Conservation (phyloP, 768 basidiomycete genomes). For the Leccinum pellstonianum region DNA sequence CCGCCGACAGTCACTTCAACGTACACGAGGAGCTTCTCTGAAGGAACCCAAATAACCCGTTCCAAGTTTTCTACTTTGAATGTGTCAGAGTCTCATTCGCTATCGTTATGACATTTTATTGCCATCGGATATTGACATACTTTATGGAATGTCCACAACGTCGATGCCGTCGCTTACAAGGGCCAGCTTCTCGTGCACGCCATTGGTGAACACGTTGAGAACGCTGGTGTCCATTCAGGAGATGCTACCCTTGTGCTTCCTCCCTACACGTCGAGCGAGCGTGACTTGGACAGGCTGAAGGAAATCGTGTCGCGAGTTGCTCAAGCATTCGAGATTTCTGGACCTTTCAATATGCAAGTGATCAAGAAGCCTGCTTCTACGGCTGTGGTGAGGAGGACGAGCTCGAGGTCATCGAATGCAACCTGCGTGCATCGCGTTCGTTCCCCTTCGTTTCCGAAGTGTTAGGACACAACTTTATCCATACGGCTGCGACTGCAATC, state of each 20-base stretch:
- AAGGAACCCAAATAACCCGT: slow-evolving; percentile 3
- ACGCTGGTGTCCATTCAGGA: slow-evolving; percentile 97
- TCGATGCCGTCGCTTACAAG: slow-evolving; percentile 94
- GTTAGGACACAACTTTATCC: slow-evolving; percentile 96
- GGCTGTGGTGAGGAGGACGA: slow-evolving; percentile 52
- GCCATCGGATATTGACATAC: background rate
- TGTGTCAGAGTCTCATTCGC: background rate
- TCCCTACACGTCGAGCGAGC: slow-evolving; percentile 74
- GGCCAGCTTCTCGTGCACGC: slow-evolving; percentile 93
- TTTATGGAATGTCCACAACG: slow-evolving; percentile 36
- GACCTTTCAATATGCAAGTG: slow-evolving; percentile 99
- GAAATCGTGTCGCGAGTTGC: slow-evolving; percentile 94
- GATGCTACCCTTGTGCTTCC: slow-evolving; percentile 98
- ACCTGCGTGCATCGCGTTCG: slow-evolving; percentile 93
- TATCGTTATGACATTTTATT: background rate
- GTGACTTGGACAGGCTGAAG: slow-evolving; percentile 87
- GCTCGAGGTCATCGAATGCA: slow-evolving; percentile 99
- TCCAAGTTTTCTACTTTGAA: background rate
- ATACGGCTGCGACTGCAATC: slow-evolving; percentile 88
- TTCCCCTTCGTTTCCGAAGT: slow-evolving; percentile 99
- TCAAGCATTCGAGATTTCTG: slow-evolving; percentile 91
- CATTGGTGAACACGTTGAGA: slow-evolving; percentile 97
- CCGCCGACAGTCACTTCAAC: slow-evolving; percentile 43
- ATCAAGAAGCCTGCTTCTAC: slow-evolving; percentile 72
- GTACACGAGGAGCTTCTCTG: slow-evolving; percentile 50